Base-by-base conservation (phyloP, 2,329 filamentous ascomycete genomes). In the Xylaria sp. region DNA sequence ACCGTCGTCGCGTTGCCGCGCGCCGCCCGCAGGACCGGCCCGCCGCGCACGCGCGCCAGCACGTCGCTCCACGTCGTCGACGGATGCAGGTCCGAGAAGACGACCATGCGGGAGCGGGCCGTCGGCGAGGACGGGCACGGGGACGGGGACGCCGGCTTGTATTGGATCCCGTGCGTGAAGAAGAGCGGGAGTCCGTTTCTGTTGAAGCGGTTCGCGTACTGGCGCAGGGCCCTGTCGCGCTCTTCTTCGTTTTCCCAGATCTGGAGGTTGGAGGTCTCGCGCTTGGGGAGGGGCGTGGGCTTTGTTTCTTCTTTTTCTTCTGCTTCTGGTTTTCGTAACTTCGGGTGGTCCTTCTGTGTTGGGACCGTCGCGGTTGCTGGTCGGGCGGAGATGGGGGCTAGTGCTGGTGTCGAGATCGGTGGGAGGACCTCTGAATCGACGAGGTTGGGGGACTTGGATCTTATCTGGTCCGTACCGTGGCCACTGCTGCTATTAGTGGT, bases 21-120 rank as follows among this genome's bases (percentile, higher is more conserved):
- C 0, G 2, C 25, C 4, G 59, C 55, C 2, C 49, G 38, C 1
- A 71, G 27, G 10, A 74, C 15, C 17, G 54, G 17, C 1, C 73
- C 73, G 17, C 70, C 71, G 10, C 68, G 60, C 3, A 74, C 68
- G 13, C 44, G 53, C 20, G 61, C 5, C 3, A 72, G 62, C 22
- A 74, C 10, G 1, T 67, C 54, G 5, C 5, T 5, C 3, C 65
- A 59, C 1, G 38, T 36, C 0, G 61, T 68, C 0, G 0, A 10
- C 0, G 36, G 44, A 6, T 47, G 15, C 1, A 73, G 27, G 2
- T 54, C 55, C 0, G 53, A 53, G 51, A 74, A 68, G 13, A 73
- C 3, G 1, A 74, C 61, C 54, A 57, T 66, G 39, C 71, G 72
- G 5, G 67, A 73, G 3, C 53, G 38, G n/a, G 56, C 25, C 22